These are phyloP conservation scores for Cytidiella melzeri DNA, from an alignment of 768 basidiomycete genomes.

Conservation along the genomic window DNA sequence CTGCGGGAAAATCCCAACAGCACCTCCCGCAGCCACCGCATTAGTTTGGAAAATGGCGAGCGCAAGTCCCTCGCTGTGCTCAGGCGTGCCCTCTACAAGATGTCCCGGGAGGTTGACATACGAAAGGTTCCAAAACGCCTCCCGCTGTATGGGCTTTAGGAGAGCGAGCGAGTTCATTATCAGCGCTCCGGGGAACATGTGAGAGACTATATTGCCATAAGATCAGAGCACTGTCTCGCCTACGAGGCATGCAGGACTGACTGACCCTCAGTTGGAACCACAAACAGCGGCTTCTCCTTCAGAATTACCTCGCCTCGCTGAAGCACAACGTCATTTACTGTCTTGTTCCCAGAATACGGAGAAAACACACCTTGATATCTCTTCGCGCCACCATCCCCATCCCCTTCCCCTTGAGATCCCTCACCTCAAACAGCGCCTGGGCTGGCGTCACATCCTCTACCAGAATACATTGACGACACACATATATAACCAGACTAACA, in stretches of 20 bases:
- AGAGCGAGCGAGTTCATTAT: conserved; percentile 31
- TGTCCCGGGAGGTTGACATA: conserved; percentile 45
- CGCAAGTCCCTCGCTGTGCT: conserved; percentile 36
- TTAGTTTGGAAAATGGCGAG: conserved; percentile 66
- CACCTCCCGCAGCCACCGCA: conserved; percentile 46
- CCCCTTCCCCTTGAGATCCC: conserved; percentile 48
- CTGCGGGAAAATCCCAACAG: conserved; percentile 58
- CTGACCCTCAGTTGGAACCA: conserved; percentile 45
- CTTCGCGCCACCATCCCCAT: conserved; percentile 48
- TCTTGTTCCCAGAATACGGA: not conserved
- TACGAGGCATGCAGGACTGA: not conserved
- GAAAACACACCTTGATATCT: conserved; percentile 39
- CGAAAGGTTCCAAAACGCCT: conserved; percentile 49
- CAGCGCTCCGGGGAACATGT: conserved; percentile 33
- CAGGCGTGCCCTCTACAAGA: conserved; percentile 29
- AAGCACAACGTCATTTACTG: not conserved
- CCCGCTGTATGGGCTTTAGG: conserved; percentile 28
- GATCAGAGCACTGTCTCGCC: not conserved
- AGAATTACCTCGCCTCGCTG: conserved; percentile 58
- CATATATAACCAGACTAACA: not conserved
- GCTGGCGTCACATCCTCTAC: not conserved
- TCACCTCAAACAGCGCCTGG: conserved; percentile 30
- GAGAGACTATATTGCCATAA: conserved; percentile 8
- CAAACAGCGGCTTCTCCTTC: conserved; percentile 48
- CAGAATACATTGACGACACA: conserved; percentile 5